These are phyloP conservation scores for Penicillium sp. DNA, from an alignment of 2,329 filamentous ascomycete species.

Conservation along the genomic window DNA sequence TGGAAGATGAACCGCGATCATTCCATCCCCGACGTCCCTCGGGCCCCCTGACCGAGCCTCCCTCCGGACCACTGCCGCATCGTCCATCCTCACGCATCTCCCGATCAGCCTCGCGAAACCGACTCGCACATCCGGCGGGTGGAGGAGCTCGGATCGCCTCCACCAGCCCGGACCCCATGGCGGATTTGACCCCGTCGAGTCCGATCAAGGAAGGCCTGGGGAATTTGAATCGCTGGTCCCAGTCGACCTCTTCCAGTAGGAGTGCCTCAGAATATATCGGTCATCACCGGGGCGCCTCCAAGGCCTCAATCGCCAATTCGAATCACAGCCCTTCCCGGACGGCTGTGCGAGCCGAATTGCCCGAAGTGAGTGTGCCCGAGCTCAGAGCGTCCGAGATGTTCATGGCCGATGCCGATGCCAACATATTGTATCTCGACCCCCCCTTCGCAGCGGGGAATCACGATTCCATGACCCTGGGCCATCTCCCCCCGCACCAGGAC, in stretches of 20 bases:
- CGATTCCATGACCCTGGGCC: not conserved
- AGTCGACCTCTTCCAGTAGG: constrained; percentile 49
- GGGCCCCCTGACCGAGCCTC: constrained; percentile 10
- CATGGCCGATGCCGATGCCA: constrained; percentile 8
- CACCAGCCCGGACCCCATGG: not conserved
- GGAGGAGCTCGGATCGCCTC: constrained; percentile 9
- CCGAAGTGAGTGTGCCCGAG: constrained; percentile 16
- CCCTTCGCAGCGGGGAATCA: constrained; percentile 10
- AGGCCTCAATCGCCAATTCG: constrained; percentile 15
- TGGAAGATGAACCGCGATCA: constrained; percentile 19
- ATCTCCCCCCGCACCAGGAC: constrained; percentile 11
- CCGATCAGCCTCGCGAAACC: constrained; percentile 15
- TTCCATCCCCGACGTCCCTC: constrained; percentile 18
- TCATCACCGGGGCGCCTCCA: constrained; percentile 22
- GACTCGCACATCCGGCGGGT: constrained; percentile 15
- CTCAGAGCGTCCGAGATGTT: constrained; percentile 17
- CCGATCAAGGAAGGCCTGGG: constrained; percentile 42
- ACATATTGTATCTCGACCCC: constrained; percentile 20
- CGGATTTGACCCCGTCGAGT: constrained; percentile 13
- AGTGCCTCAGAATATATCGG: constrained; percentile 19
- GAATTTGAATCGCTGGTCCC: constrained; percentile 54
- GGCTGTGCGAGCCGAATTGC: constrained; percentile 9
- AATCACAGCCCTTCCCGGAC: constrained; percentile 15
- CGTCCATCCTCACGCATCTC: constrained; percentile 18
- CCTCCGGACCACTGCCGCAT: constrained; percentile 10